These are phyloP conservation scores for Wickerhamiella qilinensis DNA, from an alignment of 805 yeast genomes.

Conservation along the genomic window DNA sequence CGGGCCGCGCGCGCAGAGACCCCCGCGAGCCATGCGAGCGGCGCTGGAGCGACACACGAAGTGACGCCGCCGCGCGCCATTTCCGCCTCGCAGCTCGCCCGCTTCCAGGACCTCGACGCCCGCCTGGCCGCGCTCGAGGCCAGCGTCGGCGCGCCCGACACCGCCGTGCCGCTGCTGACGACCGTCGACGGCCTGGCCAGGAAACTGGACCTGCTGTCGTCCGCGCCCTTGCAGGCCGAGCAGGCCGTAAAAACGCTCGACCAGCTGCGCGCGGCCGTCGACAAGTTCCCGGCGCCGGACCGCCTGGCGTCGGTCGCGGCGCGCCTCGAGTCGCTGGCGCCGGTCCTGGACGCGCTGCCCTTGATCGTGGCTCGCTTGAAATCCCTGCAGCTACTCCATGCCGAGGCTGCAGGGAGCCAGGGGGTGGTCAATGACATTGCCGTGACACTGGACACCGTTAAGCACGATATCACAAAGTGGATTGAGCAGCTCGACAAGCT, in stretches of 20 bases:
- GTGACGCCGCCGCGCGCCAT: too few relatives aligned
- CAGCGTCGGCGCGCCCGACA: neutral
- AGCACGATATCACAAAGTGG: constrained; percentile 3
- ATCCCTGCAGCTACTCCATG: constrained; percentile 2
- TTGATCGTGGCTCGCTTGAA: constrained; percentile 1
- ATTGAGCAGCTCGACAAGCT: constrained; percentile 1
- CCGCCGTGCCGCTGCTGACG: neutral
- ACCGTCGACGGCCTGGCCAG: neutral
- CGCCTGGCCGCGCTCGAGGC: constrained; percentile 3
- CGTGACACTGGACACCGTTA: constrained; percentile 1
- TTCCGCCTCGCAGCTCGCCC: neutral
- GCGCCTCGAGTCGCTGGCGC: constrained; percentile 3
- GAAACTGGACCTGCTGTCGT: constrained; percentile 1
- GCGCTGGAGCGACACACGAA: neutral
- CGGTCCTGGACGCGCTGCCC: constrained; percentile 3
- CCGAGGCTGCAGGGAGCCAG: constrained; percentile 1
- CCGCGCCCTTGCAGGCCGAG: constrained; percentile 1
- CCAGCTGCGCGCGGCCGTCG: neutral
- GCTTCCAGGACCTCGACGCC: neutral
- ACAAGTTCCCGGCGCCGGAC: neutral
- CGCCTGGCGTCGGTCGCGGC: constrained; percentile 1
- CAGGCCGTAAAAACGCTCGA: neutral
- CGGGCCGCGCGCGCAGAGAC: neutral
- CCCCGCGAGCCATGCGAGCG: too few relatives aligned
- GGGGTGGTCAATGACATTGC: constrained; percentile 2